Conservation (phyloP, 345 rosid species). For the Syzygium jambos region DNA sequence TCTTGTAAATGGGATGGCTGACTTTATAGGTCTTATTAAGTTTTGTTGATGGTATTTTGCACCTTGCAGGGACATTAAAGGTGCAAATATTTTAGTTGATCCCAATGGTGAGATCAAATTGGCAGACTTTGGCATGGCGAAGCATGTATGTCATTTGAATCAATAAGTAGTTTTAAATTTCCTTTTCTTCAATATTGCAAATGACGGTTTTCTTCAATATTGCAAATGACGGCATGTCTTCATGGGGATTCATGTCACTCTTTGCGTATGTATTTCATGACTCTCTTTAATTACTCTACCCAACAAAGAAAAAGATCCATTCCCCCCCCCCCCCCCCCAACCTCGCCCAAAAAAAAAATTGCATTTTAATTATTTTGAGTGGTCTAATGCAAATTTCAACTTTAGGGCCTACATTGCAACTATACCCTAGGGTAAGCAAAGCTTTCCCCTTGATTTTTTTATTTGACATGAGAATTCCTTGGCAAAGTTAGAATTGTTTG, state of each 20-base stretch:
- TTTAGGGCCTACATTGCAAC: neutral
- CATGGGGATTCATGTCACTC: neutral
- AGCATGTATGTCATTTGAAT: slow-evolving; percentile 51
- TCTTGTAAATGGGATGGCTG: neutral
- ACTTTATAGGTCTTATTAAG: neutral
- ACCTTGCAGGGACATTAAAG: slow-evolving; percentile 81
- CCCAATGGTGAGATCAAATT: slow-evolving; percentile 94
- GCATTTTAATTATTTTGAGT: neutral
- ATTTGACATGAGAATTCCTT: neutral
- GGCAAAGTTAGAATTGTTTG: neutral
- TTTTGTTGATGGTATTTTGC: neutral
- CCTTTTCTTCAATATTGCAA: neutral
- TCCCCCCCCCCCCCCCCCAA: no score
- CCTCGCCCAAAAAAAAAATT: neutral
- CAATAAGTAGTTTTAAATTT: neutral
- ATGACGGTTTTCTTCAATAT: neutral
- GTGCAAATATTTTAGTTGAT: slow-evolving; percentile 92
- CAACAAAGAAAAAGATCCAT: neutral
- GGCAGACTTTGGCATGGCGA: slow-evolving; percentile 98
- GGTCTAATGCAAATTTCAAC: neutral
- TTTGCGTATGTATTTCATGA: neutral
- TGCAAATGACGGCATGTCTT: neutral
- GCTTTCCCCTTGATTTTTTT: neutral
- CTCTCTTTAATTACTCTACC: neutral
- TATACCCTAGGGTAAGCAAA: neutral